Percentiles rank a stretch among this genome's conserved stretches.
phyloP scores from a whole-genome alignment of 371 early-diverging fungal genomes.

The Circinella minor region DNA sequence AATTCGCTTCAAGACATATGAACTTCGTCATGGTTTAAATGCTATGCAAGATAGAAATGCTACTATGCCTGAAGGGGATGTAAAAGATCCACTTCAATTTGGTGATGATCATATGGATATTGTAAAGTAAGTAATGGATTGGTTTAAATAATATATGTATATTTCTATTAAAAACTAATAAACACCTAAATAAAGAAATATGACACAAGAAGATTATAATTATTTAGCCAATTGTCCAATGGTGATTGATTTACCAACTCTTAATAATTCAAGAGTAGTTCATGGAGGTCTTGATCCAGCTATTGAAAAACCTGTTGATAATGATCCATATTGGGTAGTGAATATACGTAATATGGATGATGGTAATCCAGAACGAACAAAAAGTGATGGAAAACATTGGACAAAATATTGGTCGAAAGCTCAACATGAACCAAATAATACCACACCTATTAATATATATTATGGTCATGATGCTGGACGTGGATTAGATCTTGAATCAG shows the following conservation, averaged over 20 bases:
- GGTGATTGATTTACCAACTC: constrained; percentile 58
- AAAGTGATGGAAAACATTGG: constrained; percentile 57
- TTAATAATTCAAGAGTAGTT: constrained; percentile 61
- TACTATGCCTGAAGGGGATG: constrained; percentile 38
- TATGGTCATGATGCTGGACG: constrained; percentile 78
- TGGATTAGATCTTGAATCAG: constrained; percentile 54
- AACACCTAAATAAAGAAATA: constrained; percentile 20
- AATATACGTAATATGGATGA: constrained; percentile 63
- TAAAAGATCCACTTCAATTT: constrained; percentile 47
- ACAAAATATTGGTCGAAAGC: constrained; percentile 45
- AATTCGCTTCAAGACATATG: constrained; percentile 63
- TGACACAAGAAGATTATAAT: constrained; percentile 59
- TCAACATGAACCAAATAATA: constrained; percentile 21
- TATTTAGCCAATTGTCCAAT: constrained; percentile 65
- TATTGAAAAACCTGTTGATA: constrained; percentile 37
- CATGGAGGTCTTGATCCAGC: constrained; percentile 74
- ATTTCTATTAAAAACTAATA: neutral
- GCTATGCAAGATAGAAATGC: constrained; percentile 30
- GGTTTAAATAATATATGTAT: neutral
- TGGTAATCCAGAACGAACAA: constrained; percentile 40
- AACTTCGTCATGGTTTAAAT: constrained; percentile 29
- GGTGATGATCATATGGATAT: constrained; percentile 45
- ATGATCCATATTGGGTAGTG: constrained; percentile 61
- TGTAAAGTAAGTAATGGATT: constrained; percentile 34
- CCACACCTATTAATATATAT: constrained; percentile 36